These are phyloP conservation scores for Lactarius trivialis DNA, from an alignment of 768 basidiomycete genomes.

Conservation along the genomic window DNA sequence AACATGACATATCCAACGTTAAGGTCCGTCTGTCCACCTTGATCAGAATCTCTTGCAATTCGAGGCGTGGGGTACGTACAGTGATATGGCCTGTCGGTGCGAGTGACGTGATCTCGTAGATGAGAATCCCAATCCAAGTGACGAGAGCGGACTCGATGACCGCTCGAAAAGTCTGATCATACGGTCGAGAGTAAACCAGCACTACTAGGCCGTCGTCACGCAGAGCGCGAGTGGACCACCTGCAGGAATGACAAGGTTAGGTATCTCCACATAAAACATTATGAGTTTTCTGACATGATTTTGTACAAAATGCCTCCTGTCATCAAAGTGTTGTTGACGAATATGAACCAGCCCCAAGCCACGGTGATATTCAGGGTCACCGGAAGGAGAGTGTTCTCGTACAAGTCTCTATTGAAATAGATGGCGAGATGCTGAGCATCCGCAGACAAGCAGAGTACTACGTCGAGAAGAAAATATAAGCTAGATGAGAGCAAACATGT, in stretches of 20 bases:
- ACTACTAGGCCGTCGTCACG: not conserved
- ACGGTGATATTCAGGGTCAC: conserved; percentile 24
- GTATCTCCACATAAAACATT: not conserved
- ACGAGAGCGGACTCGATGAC: conserved; percentile 26
- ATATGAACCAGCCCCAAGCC: conserved; percentile 28
- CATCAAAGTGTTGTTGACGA: conserved; percentile 24
- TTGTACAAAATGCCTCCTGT: conserved; percentile 24
- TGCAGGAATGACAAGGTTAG: not conserved
- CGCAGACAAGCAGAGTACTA: conserved; percentile 25
- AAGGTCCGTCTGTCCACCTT: not conserved
- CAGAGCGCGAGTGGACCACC: not conserved
- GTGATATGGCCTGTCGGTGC: conserved; percentile 23
- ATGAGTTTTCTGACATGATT: conserved; percentile 20
- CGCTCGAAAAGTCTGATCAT: conserved; percentile 16
- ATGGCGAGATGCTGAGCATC: conserved; percentile 21
- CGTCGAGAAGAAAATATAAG: not conserved
- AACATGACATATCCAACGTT: conserved; percentile 2
- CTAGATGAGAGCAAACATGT: not conserved
- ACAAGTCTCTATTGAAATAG: conserved; percentile 18
- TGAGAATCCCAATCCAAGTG: conserved; percentile 27
- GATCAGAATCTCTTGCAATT: not conserved
- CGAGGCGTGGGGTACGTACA: conserved; percentile 9
- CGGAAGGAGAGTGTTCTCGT: conserved; percentile 17
- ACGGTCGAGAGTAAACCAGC: not conserved
- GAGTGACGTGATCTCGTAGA: conserved; percentile 23